Evolutionary conservation across 2,329 filamentous ascomycete genomes (phyloP).

Genomic region (Colletotrichum higginsianum): DNA sequence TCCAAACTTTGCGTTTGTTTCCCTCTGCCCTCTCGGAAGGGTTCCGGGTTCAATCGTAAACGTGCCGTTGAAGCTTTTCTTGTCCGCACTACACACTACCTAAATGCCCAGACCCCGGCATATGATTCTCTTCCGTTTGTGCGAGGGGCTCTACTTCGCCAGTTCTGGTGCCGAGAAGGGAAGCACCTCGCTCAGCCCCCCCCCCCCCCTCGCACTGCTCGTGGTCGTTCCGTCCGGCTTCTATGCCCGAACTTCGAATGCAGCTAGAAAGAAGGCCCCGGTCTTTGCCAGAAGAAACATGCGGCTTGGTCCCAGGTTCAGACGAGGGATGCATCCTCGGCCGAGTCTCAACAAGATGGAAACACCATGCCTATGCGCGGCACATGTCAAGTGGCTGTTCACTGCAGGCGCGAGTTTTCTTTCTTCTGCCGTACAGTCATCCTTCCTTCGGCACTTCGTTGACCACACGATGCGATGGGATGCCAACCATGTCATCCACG

Average conservation of each 20-base stretch:
- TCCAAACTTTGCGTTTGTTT: background rate
- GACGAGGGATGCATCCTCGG: conserved; percentile 21
- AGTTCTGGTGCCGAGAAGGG: background rate
- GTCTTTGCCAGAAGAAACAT: background rate
- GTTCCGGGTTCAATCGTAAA: background rate
- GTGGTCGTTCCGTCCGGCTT: conserved; percentile 2
- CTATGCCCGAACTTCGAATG: conserved; percentile 8
- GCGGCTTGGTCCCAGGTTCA: background rate
- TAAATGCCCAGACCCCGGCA: background rate
- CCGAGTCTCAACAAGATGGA: conserved; percentile 5
- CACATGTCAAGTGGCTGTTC: conserved; percentile 28
- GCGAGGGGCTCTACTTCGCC: background rate
- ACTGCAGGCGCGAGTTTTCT: conserved; percentile 16
- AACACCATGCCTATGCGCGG: background rate
- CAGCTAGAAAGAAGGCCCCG: background rate
- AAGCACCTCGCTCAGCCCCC: background rate
- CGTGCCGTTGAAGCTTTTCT: background rate
- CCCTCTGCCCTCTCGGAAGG: background rate
- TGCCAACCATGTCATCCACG: conserved; percentile 5
- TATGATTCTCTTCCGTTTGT: background rate
- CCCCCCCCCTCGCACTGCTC: no score
- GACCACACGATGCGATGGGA: conserved; percentile 6
- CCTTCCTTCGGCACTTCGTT: conserved; percentile 14
- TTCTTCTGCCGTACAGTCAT: background rate
- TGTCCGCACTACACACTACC: background rate